Evolutionary conservation across 495 filamentous ascomycete genomes (phyloP), one percentile per base, ranked within the genome.

Genomic region (Neurospora hispaniola): DNA sequence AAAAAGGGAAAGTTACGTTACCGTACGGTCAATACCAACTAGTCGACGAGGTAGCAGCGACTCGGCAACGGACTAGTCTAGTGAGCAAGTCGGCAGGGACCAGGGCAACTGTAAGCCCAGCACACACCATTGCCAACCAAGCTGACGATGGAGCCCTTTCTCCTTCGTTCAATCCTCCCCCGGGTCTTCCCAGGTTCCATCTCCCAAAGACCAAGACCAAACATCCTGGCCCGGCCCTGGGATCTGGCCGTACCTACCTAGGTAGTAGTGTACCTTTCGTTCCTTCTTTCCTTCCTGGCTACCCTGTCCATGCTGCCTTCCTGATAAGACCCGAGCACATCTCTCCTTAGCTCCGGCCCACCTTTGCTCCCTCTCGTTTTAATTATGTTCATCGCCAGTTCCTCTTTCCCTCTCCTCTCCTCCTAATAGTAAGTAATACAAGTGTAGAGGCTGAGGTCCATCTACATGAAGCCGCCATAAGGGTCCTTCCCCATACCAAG

Each of bases 381-480:
- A 69, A 41, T 42, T 69, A 69, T 43, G 72, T 68, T 38, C 59
- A n/a, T 70, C 39, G 18, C 38, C 70, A 71, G 43, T 41, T 66
- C 11, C 27, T 71, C 71, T 23, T 72, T 72, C 59, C n/a, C 20
- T 46, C n/a, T 54, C 16, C 69, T 70, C 74, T 23, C 44, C 68
- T 72, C 69, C 69, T 31, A 41, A 68, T 69, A 43, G 27, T 66
- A 39, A 39, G 35, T 38, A 59, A 14, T 16, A 42, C 42, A 44
- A 70, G 75, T 76, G 77, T 77, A 69, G 74, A 44, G 59, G 42
- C 39, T 70, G 46, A 23, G 48, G 66, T 62, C 70, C 71, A 74
- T 75, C 70, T 75, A 77, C 74, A 75, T 77, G 76, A 80, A 76
- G 72, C 72, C 72, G 54, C 54, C 54, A 66, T 66, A 66, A 66